Evolutionary conservation across 441 rosid species (phyloP).

Genomic region (Bocquillonia castaneifolia): DNA sequence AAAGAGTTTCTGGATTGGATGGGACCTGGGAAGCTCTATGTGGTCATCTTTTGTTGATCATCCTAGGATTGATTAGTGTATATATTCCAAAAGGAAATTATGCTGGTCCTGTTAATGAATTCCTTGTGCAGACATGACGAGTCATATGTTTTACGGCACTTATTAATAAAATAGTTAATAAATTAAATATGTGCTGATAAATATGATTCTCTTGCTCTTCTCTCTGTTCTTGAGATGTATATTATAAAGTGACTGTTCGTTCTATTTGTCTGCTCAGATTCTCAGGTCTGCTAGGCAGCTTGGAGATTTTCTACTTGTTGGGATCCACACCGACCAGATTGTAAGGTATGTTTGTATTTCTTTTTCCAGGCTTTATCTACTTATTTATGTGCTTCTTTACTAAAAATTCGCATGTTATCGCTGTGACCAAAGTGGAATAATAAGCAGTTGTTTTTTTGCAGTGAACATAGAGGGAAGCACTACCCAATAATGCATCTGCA

Average conservation of each 20-base stretch:
- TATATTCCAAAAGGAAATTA: too few relatives aligned
- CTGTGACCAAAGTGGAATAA: neutral
- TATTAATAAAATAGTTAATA: neutral
- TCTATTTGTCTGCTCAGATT: slow-evolving; percentile 44
- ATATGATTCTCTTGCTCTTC: neutral
- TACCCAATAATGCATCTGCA: slow-evolving; percentile 90
- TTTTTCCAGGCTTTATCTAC: neutral
- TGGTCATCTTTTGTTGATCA: too few relatives aligned
- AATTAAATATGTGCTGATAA: neutral
- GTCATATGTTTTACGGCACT: too few relatives aligned
- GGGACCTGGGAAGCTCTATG: too few relatives aligned
- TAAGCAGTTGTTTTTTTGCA: slow-evolving; percentile 31
- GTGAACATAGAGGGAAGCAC: slow-evolving; percentile 67
- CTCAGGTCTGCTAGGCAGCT: slow-evolving; percentile 80
- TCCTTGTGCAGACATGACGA: too few relatives aligned
- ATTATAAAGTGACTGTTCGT: neutral
- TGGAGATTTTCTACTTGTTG: slow-evolving; percentile 90
- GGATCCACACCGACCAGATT: slow-evolving; percentile 74
- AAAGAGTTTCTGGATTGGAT: too few relatives aligned
- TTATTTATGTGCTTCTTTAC: neutral
- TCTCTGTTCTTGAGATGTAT: neutral
- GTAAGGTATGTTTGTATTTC: slow-evolving; percentile 51
- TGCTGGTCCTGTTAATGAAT: too few relatives aligned
- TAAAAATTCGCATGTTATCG: neutral
- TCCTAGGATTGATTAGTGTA: too few relatives aligned